Base-by-base conservation (phyloP, 2,329 filamentous ascomycete genomes). In the Nannizziopsis arthrosporioides region DNA sequence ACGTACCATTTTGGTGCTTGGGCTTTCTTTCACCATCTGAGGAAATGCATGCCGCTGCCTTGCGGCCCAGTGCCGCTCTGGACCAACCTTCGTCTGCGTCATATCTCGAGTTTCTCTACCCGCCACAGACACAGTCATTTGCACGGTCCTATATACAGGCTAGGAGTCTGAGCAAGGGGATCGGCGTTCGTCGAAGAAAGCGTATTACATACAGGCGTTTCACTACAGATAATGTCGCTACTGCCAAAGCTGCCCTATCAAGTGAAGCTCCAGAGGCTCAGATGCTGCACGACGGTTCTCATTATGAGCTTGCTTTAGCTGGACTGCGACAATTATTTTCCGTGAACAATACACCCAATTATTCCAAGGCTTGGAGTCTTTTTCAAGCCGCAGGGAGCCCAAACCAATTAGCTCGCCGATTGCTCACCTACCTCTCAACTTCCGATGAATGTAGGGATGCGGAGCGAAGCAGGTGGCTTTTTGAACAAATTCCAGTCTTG, bases 381-480 rank as follows among this genome's bases (percentile, higher is more conserved):
- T 73, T 67, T 54, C 47, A 56, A 19, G 53, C 54, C 14, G 60
- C 60, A 35, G 61, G 61, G 12, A 50, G 55, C n/a, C 63, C 61
- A 5, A 30, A 50, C 9, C 52, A 59, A 14, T 43, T 59, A 34
- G 58, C 53, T 27, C 55, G 58, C 19, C 53, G 54, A 41, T 53
- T 68, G 31, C 37, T 48, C 14, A 19, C 34, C 7, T 68, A 65
- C 53, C 53, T 74, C 10, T 63, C 65, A 6, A 55, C 52, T n/a
- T 73, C 72, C 9, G 50, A 55, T 37, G 53, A 60, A 10, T 32
- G 57, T 2, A 42, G 64, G 18, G 66, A 76, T 56, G 60, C 67
- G 11, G 63, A 65, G 49, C 68, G 71, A 41, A 62, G 66, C 14
- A 62, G 69, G 42, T 52, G 63, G n/a, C 51, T 78, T 7, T 78